These are phyloP conservation scores for Xylariaceae sp. DNA, from an alignment of 2,329 filamentous ascomycete species.

Conservation along the genomic window DNA sequence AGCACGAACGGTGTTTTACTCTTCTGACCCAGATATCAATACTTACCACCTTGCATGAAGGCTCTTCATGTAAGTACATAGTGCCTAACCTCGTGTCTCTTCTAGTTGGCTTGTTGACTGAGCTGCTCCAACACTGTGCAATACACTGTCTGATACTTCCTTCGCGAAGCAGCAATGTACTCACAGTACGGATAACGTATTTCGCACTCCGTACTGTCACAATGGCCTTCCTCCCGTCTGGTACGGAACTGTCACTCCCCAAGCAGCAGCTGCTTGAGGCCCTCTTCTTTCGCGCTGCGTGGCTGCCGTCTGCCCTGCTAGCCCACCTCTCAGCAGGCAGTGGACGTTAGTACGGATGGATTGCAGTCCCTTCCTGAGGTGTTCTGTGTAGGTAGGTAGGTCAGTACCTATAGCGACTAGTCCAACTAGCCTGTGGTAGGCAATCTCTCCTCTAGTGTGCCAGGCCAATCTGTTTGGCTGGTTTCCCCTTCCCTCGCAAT, in stretches of 20 bases:
- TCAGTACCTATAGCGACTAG: conserved; percentile 3
- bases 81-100: conserved; percentile 6
- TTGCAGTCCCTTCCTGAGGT: not conserved
- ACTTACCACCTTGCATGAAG: conserved; percentile 11
- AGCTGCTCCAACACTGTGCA: not conserved
- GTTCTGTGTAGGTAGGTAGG: not conserved
- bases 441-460: conserved; percentile 15
- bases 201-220: not conserved
- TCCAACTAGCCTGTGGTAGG: conserved; percentile 10
- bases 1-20: conserved; percentile 4
- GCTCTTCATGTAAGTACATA: conserved; percentile 10
- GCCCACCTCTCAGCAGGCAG: not conserved
- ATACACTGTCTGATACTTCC: not conserved
- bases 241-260: not conserved
- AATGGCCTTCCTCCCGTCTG: not conserved
- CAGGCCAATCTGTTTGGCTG: conserved; percentile 24
- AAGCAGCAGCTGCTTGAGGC: not conserved
- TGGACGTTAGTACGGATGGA: not conserved
- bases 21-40: conserved; percentile 3
- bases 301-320: not conserved
- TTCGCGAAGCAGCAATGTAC: not conserved
- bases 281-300: not conserved
- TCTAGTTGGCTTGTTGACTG: not conserved
- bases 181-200: not conserved
- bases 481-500: conserved; percentile 24